Evolutionary conservation across 176 grass and related monocot species (phyloP), one percentile per base, ranked within the genome.

Genomic region (Juncus inflexus): DNA sequence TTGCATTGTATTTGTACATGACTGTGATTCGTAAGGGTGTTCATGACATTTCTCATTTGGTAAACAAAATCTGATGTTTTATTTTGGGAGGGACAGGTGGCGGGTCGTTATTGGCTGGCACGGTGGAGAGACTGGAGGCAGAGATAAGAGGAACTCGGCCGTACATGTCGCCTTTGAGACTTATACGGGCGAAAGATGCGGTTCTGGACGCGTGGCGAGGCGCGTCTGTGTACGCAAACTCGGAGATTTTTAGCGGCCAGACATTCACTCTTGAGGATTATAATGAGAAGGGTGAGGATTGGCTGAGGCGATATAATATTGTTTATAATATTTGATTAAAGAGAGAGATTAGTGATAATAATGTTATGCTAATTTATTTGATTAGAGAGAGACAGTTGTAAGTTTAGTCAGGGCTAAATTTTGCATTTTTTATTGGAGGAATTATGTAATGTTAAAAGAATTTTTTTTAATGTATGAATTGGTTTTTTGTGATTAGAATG

Each of bases 141-240:
- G 83, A 82, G 63, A 97, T 92, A 64, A 65, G 75, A 68, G 77
- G 83, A 76, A 79, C 83, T 54, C 77, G 83, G 36, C 88, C 94
- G 1, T 92, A 99, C 56, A 82, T 89, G 0, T 59, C 94, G 10
- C 85, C 85, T 15, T 60, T 99, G 49, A 90, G 79, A 74, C 58
- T 99, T 2, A 72, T 90, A 4, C 78, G 72, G 72, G 89, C 89
- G 12, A 71, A 51, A 5, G 83, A 99, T 37, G 83, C 85, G 8
- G 60, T 92, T 58, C 65, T 86, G 35, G 94, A 99, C 14, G 89
- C 89, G 19, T 99, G 94, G 94, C 83, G 75, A 40, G 94, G 89
- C n/a, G 94, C 89, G 4, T 73, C 89, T 1, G 58, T 74, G 6
- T 92, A 82, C 37, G 94, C 85, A 0, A 63, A 74, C 10, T 99